phyloP scores from a whole-genome alignment of 306 rosid species.

The Datisca glomerata region DNA sequence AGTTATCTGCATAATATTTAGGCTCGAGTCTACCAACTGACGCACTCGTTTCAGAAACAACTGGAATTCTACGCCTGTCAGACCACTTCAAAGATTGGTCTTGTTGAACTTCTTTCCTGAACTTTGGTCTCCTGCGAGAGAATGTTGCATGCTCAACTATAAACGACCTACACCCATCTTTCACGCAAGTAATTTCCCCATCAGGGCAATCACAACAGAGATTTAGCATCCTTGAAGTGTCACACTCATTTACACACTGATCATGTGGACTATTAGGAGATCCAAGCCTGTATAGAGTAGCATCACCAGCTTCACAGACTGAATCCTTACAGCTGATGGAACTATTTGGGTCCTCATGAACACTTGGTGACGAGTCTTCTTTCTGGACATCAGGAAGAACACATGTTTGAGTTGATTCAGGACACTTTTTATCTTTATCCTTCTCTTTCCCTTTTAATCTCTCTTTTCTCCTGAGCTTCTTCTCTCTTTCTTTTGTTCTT shows the following conservation, averaged over 20 bases:
- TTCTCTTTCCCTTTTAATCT: slow-evolving; percentile 89
- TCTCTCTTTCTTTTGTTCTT: slow-evolving; percentile 85
- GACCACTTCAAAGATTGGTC: slow-evolving; percentile 68
- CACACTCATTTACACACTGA: slow-evolving; percentile 29
- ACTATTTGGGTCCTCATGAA: slow-evolving; percentile 47
- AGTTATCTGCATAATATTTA: slow-evolving; percentile 49
- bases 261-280: slow-evolving; percentile 45
- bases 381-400: slow-evolving; percentile 40
- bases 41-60: slow-evolving; percentile 46
- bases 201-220: slow-evolving; percentile 32
- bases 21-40: slow-evolving; percentile 36
- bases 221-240: slow-evolving; percentile 27
- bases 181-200: slow-evolving; percentile 33
- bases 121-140: slow-evolving; percentile 46
- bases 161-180: slow-evolving; percentile 40
- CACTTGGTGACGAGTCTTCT: slow-evolving; percentile 42
- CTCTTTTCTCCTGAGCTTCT: slow-evolving; percentile 87
- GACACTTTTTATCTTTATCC: slow-evolving; percentile 45
- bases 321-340: slow-evolving; percentile 31
- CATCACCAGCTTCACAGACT: slow-evolving; percentile 40
- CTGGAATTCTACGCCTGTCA: slow-evolving; percentile 44
- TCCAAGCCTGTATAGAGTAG: slow-evolving; percentile 33
- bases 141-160: slow-evolving; percentile 43
- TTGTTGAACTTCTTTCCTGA: slow-evolving; percentile 49
- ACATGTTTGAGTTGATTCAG: slow-evolving; percentile 30